A percentile compares a stretch with the other conserved stretches of the same genome.
Conservation (phyloP, 192 early-diverging fungal genomes). For the Glomus cerebriforme region DNA sequence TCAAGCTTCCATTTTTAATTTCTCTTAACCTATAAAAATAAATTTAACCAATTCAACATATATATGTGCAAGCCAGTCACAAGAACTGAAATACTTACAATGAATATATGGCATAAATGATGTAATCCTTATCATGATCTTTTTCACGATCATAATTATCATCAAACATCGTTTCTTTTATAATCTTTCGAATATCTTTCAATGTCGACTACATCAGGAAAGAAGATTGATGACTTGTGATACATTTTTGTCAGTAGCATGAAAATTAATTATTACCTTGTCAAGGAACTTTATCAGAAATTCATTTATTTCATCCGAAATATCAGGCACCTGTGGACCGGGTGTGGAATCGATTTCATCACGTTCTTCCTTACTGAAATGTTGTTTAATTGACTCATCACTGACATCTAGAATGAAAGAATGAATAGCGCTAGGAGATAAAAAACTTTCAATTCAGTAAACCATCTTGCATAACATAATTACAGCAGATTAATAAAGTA, state of each 20-base stretch:
- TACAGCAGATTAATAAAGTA: slow-evolving; percentile 15
- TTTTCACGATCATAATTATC: slow-evolving; percentile 30
- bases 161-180: no score
- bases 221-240: slow-evolving; percentile 18
- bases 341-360: slow-evolving; percentile 22
- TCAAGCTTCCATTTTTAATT: not conserved
- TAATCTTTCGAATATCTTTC: slow-evolving; percentile 20
- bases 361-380: slow-evolving; percentile 33
- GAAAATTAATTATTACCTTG: slow-evolving; percentile 24
- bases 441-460: slow-evolving; percentile 5
- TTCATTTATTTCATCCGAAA: slow-evolving; percentile 20
- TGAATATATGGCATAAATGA: slow-evolving; percentile 29
- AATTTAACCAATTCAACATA: not conserved
- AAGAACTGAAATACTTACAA: slow-evolving; percentile 25
- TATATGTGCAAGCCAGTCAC: slow-evolving; percentile 4
- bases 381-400: slow-evolving; percentile 15
- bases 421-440: slow-evolving; percentile 25
- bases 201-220: slow-evolving; percentile 20
- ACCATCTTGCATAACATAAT: slow-evolving; percentile 10
- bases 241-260: slow-evolving; percentile 18
- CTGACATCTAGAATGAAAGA: slow-evolving; percentile 34
- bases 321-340: not conserved
- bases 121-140: slow-evolving; percentile 29
- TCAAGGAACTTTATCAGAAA: slow-evolving; percentile 14
- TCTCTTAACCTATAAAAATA: not conserved